These are phyloP conservation scores for Lenzites betulinus DNA, from an alignment of 768 basidiomycete species.

Conservation along the genomic window DNA sequence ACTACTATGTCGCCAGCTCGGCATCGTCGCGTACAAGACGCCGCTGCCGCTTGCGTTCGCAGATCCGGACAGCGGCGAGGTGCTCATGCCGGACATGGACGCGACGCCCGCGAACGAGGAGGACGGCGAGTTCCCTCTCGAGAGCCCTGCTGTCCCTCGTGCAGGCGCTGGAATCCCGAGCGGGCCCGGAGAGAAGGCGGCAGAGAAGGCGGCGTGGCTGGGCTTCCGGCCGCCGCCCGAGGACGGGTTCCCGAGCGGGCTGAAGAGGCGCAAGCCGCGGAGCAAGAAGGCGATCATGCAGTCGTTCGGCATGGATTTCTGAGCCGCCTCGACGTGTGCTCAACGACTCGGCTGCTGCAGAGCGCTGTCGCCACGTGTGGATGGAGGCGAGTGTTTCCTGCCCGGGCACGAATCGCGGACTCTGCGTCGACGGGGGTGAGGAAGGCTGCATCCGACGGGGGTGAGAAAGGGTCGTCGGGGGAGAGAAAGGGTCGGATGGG, in stretches of 20 bases:
- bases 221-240: constrained; percentile 33
- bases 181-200: neutral
- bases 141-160: neutral
- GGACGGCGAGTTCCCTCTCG: constrained; percentile 16
- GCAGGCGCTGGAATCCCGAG: constrained; percentile 1
- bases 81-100: constrained; percentile 15
- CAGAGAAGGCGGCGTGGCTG: constrained; percentile 24
- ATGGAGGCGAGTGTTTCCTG: too few species aligned
- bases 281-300: constrained; percentile 29
- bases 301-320: constrained; percentile 25
- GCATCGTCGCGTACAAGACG: constrained; percentile 61
- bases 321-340: neutral
- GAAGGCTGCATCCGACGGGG: too few species aligned
- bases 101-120: constrained; percentile 17
- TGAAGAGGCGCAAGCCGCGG: constrained; percentile 31
- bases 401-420: too few species aligned
- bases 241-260: constrained; percentile 25
- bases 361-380: too few species aligned
- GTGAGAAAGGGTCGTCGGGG: too few species aligned
- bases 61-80: constrained; percentile 27
- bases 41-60: constrained; percentile 59
- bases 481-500: too few species aligned
- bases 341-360: neutral
- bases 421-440: too few species aligned
- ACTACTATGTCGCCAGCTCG: constrained; percentile 72